Percentiles rank a stretch among this genome's conserved stretches.
Conservation (phyloP, 83 land plant species). For the Thuja plicata region DNA sequence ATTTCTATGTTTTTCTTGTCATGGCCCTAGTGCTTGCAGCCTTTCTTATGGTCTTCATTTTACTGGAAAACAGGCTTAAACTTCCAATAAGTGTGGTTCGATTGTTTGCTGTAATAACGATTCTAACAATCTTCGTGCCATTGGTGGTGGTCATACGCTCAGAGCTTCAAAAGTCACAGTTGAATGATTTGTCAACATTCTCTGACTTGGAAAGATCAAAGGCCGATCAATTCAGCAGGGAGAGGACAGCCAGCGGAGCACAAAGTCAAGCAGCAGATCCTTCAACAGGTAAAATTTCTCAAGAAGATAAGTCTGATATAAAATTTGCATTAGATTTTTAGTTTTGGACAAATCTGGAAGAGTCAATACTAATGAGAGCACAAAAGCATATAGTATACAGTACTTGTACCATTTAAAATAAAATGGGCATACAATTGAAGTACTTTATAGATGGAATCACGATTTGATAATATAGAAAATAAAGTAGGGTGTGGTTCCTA, state of each 20-base stretch:
- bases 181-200: neutral
- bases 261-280: neutral
- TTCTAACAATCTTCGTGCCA: constrained; percentile 11
- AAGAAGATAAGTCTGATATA: neutral
- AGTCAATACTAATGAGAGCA: neutral
- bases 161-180: neutral
- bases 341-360: no score
- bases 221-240: neutral
- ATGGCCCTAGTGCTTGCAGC: constrained; percentile 26
- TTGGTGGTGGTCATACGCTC: constrained; percentile 7
- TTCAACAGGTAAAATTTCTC: neutral
- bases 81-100: constrained; percentile 1
- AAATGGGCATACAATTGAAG: no score
- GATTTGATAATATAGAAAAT: no score
- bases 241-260: neutral
- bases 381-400: neutral
- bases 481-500: no score
- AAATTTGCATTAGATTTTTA: neutral
- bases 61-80: constrained; percentile 10
- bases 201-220: neutral
- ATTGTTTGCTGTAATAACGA: constrained; percentile 15
- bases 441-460: no score
- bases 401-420: no score
- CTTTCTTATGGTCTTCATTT: constrained; percentile 29
- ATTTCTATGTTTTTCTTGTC: constrained; percentile 18